Conservation (phyloP, 2,329 filamentous ascomycete species). For the Pestalotiopsis sp. region DNA sequence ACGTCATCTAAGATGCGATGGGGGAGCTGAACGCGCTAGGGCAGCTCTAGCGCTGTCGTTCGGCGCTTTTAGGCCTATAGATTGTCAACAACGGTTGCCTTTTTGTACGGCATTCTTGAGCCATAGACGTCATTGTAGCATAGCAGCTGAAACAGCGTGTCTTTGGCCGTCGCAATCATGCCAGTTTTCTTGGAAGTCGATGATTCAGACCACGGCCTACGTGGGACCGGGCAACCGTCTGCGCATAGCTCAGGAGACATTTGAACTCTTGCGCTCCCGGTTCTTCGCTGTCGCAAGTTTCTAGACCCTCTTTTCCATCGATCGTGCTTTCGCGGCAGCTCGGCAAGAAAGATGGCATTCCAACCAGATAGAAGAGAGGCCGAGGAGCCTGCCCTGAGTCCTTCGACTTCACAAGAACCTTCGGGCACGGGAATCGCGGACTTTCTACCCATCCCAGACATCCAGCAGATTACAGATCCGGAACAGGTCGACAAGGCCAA, state of each 20-base stretch:
- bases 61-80: background rate
- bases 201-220: background rate
- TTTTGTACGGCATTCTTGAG: background rate
- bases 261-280: background rate
- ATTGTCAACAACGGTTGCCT: background rate
- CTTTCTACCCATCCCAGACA: conserved; percentile 10
- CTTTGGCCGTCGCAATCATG: background rate
- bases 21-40: conserved; percentile 5
- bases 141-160: conserved; percentile 1
- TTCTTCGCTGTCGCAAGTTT: background rate
- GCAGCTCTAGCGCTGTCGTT: conserved; percentile 1
- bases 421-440: conserved; percentile 3
- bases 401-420: background rate
- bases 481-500: background rate
- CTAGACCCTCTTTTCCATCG: background rate
- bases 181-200: background rate
- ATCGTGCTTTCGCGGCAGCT: background rate
- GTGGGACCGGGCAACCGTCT: background rate
- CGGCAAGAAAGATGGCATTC: conserved; percentile 7
- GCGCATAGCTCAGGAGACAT: background rate
- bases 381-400: background rate
- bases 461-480: conserved; percentile 4
- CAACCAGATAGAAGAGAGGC: background rate
- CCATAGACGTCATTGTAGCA: conserved; percentile 11
- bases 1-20: background rate